Conservation (phyloP, 2,329 filamentous ascomycete genomes). For the Xylaria multiplex region DNA sequence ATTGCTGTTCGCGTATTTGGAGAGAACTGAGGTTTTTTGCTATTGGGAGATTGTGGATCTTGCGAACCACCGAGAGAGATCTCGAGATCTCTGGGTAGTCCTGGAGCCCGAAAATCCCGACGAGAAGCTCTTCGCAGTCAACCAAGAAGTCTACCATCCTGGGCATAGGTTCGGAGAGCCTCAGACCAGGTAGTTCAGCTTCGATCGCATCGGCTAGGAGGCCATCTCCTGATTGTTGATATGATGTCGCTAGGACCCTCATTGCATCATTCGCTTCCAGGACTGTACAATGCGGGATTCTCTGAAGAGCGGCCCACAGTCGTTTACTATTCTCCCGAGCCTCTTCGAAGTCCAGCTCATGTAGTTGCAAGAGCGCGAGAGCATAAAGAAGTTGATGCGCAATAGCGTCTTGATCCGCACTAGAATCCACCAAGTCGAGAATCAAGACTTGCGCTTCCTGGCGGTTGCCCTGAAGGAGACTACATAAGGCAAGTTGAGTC, state of each 20-base stretch:
- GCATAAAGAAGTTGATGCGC: conserved; percentile 34
- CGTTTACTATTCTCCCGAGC: conserved; percentile 32
- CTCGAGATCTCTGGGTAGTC: conserved; percentile 20
- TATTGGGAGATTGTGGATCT: conserved; percentile 34
- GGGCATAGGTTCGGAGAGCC: conserved; percentile 33
- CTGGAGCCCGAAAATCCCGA: conserved; percentile 28
- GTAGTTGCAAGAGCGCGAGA: conserved; percentile 29
- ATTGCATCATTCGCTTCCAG: conserved; percentile 33
- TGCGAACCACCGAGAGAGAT: conserved; percentile 11
- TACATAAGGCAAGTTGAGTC: conserved; percentile 35
- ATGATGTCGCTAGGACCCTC: conserved; percentile 33
- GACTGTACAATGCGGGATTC: conserved; percentile 14
- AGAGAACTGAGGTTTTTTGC: conserved; percentile 34
- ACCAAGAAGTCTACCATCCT: conserved; percentile 34
- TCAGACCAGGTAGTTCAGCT: conserved; percentile 34
- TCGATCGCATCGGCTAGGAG: conserved; percentile 35
- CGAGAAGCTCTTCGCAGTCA: conserved; percentile 32
- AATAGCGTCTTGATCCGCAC: conserved; percentile 20
- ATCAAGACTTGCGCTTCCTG: conserved; percentile 31
- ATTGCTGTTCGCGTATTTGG: conserved; percentile 28
- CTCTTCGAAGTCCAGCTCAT: conserved; percentile 35
- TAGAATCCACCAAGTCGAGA: conserved; percentile 20
- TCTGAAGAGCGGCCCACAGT: conserved; percentile 35
- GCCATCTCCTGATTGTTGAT: conserved; percentile 33
- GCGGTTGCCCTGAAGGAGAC: conserved; percentile 31